Evolutionary conservation across 1,139 yeast species (phyloP), one percentile per base, ranked within the genome.

Genomic region (Blastobotrys elegans): DNA sequence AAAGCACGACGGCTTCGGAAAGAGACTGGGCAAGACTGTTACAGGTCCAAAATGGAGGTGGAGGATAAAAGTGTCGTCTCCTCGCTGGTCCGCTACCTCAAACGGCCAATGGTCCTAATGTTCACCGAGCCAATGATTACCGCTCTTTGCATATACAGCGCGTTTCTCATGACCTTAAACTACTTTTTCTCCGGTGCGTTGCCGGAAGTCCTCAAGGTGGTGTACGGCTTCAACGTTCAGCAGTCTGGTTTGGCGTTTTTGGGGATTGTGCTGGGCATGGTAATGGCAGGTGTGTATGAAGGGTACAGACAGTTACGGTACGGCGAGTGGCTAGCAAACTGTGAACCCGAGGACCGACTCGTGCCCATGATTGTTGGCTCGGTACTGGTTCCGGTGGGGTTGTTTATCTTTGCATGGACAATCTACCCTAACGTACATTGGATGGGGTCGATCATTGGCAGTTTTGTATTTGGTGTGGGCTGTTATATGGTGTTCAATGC

Each of bases 401-500:
- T 85, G 40, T 82, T 86, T 67, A 76, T 88, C 64, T 76, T 84
- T 59, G 94, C 85, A 2, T 86, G 95, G 92, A 79, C 92, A 0
- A 54, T 64, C 35, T 71, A 76, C 21, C 72, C 73, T 54, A 54
- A 68, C 0, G 68, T 83, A 10, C 90, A 80, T 61, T 87, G 94
- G 94, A 76, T 84, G 50, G 85, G 76, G 1, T 86, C 94, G 0
- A 69, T 81, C 30, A 68, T 83, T 22, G 84, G 92, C 0, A 77
- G 84, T 30, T 68, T 72, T 4, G 71, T 87, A 18, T 73, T 80
- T 56, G 88, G 86, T 0, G 67, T 72, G 51, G 89, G 89, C 2
- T 72, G 80, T 56, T 77, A 82, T 52, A 69, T 77, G 58, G 72
- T 81, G 59, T 72, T 76, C 75, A 68, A 79, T 66, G 72, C 79